These are phyloP conservation scores for Umbelopsis sp. DNA, from an alignment of 371 early-diverging fungal genomes.

Conservation along the genomic window DNA sequence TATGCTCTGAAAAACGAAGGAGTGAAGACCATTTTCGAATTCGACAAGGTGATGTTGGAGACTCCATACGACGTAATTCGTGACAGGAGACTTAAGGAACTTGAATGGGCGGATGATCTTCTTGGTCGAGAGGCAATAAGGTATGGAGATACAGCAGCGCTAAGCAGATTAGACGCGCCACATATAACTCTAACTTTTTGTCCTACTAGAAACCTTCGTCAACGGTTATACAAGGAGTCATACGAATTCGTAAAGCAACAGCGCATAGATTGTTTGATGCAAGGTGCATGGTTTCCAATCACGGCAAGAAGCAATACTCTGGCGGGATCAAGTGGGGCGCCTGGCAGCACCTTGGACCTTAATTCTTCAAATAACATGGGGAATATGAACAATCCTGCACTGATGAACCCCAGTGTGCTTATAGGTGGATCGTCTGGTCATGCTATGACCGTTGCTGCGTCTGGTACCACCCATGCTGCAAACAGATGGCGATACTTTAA, in stretches of 20 bases:
- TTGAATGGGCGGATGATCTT: constrained; percentile 73
- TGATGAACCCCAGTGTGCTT: constrained; percentile 6
- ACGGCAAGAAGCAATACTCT: constrained; percentile 15
- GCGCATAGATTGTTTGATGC: constrained; percentile 64
- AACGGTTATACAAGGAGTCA: constrained; percentile 64
- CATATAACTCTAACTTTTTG: neutral
- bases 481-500: constrained; percentile 67
- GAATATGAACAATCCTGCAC: neutral
- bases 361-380: neutral
- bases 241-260: constrained; percentile 76
- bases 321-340: neutral
- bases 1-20: constrained; percentile 47
- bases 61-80: constrained; percentile 68
- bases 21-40: constrained; percentile 47
- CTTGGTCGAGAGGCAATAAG: constrained; percentile 65
- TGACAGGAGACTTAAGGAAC: constrained; percentile 69
- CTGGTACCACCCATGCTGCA: constrained; percentile 6
- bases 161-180: no score
- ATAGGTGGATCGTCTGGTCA: neutral
- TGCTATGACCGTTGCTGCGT: neutral
- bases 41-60: constrained; percentile 66
- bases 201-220: constrained; percentile 60
- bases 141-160: constrained; percentile 33
- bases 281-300: constrained; percentile 78
- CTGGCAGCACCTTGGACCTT: neutral